A percentile compares a stretch with the other conserved stretches of the same genome.
Conservation (phyloP, 2,329 filamentous ascomycete genomes). For the Zasmidium angulare region DNA sequence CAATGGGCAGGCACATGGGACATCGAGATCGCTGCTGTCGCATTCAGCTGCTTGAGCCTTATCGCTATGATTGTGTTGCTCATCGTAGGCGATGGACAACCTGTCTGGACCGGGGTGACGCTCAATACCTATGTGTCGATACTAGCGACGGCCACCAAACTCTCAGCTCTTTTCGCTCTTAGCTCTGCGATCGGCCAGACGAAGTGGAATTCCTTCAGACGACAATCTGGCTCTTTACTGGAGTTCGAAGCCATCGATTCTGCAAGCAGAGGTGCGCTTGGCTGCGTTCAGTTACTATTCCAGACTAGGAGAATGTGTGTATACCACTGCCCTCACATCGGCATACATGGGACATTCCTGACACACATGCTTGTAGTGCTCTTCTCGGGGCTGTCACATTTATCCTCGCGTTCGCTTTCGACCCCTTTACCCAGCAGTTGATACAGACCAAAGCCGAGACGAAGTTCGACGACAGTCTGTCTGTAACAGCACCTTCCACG, state of each 20-base stretch:
- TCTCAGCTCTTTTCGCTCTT: conserved; percentile 6
- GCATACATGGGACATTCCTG: neutral
- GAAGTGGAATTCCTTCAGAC: conserved; percentile 12
- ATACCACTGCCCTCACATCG: neutral
- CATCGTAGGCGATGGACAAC: neutral
- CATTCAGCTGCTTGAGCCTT: neutral
- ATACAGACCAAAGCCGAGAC: neutral
- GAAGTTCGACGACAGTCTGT: neutral
- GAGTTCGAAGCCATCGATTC: conserved; percentile 12
- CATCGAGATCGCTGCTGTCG: neutral
- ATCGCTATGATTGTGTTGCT: neutral
- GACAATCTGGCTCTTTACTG: conserved; percentile 4
- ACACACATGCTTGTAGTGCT: neutral
- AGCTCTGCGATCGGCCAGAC: conserved; percentile 13
- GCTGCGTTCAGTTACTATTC: conserved; percentile 7
- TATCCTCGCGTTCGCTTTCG: conserved; percentile 6
- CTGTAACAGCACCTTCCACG: neutral
- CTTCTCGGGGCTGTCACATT: conserved; percentile 3
- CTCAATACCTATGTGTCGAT: conserved; percentile 18
- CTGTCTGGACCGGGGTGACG: conserved; percentile 9
- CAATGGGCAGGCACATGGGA: conserved; percentile 1
- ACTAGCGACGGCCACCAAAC: conserved; percentile 13
- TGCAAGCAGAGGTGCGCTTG: conserved; percentile 9
- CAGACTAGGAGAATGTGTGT: neutral
- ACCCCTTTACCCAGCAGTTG: conserved; percentile 7